Conservation (phyloP, 371 early-diverging fungal species). For the Rhizomucor pusillus region DNA sequence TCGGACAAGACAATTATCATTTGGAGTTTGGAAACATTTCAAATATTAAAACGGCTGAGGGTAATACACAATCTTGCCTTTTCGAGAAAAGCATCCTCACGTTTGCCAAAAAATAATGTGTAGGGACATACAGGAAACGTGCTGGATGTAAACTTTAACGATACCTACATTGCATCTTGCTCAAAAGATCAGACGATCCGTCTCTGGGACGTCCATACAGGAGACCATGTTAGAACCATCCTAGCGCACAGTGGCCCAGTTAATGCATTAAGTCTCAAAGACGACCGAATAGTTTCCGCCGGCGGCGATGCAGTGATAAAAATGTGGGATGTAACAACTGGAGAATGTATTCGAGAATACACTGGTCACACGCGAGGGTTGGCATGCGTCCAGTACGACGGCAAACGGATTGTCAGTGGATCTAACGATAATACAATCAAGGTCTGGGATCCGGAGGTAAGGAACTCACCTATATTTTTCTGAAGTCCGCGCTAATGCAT, state of each 20-base stretch:
- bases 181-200: conserved; percentile 92
- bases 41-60: conserved; percentile 45
- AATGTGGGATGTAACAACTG: conserved; percentile 83
- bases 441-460: conserved; percentile 85
- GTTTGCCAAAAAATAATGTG: conserved; percentile 2
- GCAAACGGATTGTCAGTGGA: conserved; percentile 86
- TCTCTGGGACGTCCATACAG: conserved; percentile 75
- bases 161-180: conserved; percentile 77
- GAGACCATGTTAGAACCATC: conserved; percentile 62
- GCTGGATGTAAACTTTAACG: conserved; percentile 76
- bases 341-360: conserved; percentile 64
- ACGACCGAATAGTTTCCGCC: conserved; percentile 76
- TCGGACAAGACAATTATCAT: conserved; percentile 88
- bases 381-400: conserved; percentile 94
- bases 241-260: conserved; percentile 86
- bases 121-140: conserved; percentile 78
- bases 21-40: conserved; percentile 71
- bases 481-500: neutral
- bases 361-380: conserved; percentile 82
- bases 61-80: conserved; percentile 14
- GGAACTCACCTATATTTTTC: conserved; percentile 10
- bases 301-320: conserved; percentile 87
- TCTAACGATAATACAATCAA: conserved; percentile 94
- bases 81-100: neutral
- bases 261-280: conserved; percentile 81